Percentiles rank a stretch among this genome's conserved stretches.
Conservation (phyloP, 169 alveolate genomes). For the Eimeria necatrix region DNA sequence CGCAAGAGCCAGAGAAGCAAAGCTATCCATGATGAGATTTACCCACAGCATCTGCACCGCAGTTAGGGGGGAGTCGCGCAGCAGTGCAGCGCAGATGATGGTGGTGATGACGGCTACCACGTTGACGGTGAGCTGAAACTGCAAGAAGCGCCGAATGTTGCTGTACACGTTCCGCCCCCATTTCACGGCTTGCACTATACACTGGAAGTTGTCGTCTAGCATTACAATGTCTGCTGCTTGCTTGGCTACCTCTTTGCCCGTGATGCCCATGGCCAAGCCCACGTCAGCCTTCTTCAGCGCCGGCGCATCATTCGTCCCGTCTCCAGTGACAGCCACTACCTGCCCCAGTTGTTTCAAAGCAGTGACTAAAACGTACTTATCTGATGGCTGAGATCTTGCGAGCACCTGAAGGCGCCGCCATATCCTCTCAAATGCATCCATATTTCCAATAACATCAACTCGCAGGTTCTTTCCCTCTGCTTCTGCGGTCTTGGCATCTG, state of each 20-base stretch:
- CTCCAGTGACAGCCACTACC: constrained; percentile 97
- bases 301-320: constrained; percentile 97
- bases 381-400: constrained; percentile 96
- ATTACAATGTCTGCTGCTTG: constrained; percentile 95
- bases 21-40: constrained; percentile 94
- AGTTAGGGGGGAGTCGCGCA: constrained; percentile 89
- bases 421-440: constrained; percentile 86
- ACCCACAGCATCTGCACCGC: constrained; percentile 90
- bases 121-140: constrained; percentile 94
- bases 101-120: constrained; percentile 93
- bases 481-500: constrained; percentile 84
- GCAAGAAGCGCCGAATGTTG: constrained; percentile 93
- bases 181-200: constrained; percentile 93
- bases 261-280: constrained; percentile 97
- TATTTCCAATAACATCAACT: constrained; percentile 88
- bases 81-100: constrained; percentile 88
- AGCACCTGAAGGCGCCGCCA: constrained; percentile 88
- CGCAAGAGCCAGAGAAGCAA: constrained; percentile 95
- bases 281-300: constrained; percentile 96
- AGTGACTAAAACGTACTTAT: constrained; percentile 91
- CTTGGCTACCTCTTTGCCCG: constrained; percentile 95
- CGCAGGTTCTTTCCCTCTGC: constrained; percentile 83
- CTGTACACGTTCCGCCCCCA: constrained; percentile 96
- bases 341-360: constrained; percentile 86
- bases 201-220: constrained; percentile 94